Conservation (phyloP, 148 eudicot species). For the Amaranthus cruentus region DNA sequence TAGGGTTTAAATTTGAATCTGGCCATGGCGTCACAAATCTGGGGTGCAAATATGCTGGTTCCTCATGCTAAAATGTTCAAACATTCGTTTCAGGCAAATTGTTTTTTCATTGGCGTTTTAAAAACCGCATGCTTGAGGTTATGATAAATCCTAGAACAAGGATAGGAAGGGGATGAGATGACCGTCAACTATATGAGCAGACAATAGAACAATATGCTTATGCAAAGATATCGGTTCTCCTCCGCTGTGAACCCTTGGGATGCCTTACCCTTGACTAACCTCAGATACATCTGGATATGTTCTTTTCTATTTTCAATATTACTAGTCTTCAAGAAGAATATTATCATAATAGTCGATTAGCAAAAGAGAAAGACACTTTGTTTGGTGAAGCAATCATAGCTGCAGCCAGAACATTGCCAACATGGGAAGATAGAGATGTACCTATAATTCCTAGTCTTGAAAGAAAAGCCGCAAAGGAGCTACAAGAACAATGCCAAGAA, state of each 20-base stretch:
- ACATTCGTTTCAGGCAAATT: conserved; percentile 93
- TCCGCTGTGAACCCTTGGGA: conserved; percentile 99
- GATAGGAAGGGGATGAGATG: conserved; percentile 82
- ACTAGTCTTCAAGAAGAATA: conserved; percentile 80
- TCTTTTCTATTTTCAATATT: conserved; percentile 93
- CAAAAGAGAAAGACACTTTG: conserved; percentile 48
- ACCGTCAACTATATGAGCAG: conserved; percentile 72
- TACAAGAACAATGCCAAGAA: conserved; percentile 79
- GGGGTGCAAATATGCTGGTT: conserved; percentile 72
- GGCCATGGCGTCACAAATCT: too few relatives aligned
- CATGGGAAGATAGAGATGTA: conserved; percentile 80
- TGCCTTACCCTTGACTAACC: conserved; percentile 70
- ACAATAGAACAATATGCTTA: conserved; percentile 55
- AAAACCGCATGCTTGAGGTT: conserved; percentile 97
- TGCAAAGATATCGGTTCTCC: conserved; percentile 98
- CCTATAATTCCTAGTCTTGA: conserved; percentile 82
- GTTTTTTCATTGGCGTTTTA: conserved; percentile 99
- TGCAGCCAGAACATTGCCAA: conserved; percentile 89
- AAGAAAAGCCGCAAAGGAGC: conserved; percentile 82
- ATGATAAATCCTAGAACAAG: conserved; percentile 91
- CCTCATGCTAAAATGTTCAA: conserved; percentile 99
- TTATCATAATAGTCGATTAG: conserved; percentile 63
- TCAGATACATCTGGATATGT: conserved; percentile 75
- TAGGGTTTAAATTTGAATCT: too few relatives aligned
- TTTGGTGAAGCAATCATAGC: conserved; percentile 96